A percentile compares a stretch with the other conserved stretches of the same genome.
These are phyloP conservation scores for Calamus simplicifolius DNA, from an alignment of 176 grass and related monocot species.

Conservation along the genomic window DNA sequence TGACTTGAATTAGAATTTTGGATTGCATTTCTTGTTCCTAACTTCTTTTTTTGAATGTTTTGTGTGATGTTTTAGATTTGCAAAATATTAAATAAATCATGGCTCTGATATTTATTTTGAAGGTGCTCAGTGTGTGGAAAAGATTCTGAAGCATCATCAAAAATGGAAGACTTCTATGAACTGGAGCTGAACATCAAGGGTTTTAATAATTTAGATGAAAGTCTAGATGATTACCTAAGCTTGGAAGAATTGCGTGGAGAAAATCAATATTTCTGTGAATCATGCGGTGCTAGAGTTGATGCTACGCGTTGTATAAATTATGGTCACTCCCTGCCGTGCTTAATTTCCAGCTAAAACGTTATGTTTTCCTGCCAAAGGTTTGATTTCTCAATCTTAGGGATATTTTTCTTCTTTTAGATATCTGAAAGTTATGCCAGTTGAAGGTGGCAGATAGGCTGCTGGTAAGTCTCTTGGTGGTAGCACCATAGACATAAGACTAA, in stretches of 20 bases:
- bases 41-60: not conserved
- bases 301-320: conserved; percentile 86
- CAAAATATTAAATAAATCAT: conserved; percentile 16
- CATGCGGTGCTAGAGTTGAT: conserved; percentile 78
- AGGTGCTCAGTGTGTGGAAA: conserved; percentile 90
- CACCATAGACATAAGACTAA: too few species aligned
- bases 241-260: conserved; percentile 82
- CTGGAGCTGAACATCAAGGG: conserved; percentile 98
- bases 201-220: conserved; percentile 82
- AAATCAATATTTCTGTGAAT: conserved; percentile 87
- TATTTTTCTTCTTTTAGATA: conserved; percentile 10
- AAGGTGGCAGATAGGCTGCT: too few species aligned
- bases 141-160: conserved; percentile 88
- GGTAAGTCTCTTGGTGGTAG: too few species aligned
- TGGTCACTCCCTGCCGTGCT: conserved; percentile 71
- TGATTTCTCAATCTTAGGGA: conserved; percentile 8
- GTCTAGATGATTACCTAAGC: conserved; percentile 87
- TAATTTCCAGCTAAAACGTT: conserved; percentile 95
- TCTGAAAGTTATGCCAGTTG: not conserved
- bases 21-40: too few species aligned
- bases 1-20: too few species aligned
- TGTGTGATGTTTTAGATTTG: conserved; percentile 1
- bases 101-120: conserved; percentile 15
- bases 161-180: conserved; percentile 98
- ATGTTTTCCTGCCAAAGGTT: conserved; percentile 94